Percentiles rank a stretch among this genome's conserved stretches.
Evolutionary conservation across 805 yeast genomes (phyloP).

Genomic region (Candida insectalens): DNA sequence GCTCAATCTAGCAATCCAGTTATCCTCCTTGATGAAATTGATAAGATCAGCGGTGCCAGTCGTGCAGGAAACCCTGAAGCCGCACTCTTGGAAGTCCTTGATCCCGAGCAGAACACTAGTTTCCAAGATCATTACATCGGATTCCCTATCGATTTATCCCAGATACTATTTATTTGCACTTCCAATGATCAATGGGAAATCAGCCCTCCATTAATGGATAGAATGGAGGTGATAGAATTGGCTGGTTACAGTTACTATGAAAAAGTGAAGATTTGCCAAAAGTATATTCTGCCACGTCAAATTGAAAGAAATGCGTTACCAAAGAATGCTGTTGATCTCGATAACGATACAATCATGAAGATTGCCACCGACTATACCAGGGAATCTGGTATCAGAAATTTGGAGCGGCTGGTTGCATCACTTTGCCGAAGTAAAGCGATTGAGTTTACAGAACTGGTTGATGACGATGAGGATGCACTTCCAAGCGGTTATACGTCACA

Average conservation of each 20-base stretch:
- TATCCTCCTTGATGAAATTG: slow-evolving; percentile 76
- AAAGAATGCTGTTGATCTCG: slow-evolving; percentile 32
- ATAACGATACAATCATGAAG: slow-evolving; percentile 45
- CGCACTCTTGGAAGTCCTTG: slow-evolving; percentile 78
- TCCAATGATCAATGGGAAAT: slow-evolving; percentile 69
- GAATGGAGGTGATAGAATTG: slow-evolving; percentile 74
- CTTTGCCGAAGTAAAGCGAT: slow-evolving; percentile 79
- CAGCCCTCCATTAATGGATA: slow-evolving; percentile 69
- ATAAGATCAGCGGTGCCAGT: slow-evolving; percentile 35
- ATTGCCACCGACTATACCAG: slow-evolving; percentile 65
- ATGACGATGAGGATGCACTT: slow-evolving; percentile 15
- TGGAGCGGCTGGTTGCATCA: slow-evolving; percentile 67
- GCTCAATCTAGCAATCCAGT: slow-evolving; percentile 77
- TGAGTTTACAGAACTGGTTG: slow-evolving; percentile 36
- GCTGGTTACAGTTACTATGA: slow-evolving; percentile 76
- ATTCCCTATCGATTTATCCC: slow-evolving; percentile 76
- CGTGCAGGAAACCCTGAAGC: slow-evolving; percentile 77
- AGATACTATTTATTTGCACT: slow-evolving; percentile 75
- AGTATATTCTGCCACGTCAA: slow-evolving; percentile 69
- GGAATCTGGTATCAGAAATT: slow-evolving; percentile 78
- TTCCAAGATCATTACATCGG: slow-evolving; percentile 81
- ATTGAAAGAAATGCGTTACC: slow-evolving; percentile 55
- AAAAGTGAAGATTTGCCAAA: slow-evolving; percentile 61
- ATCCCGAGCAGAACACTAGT: slow-evolving; percentile 76
- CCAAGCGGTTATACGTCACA: slow-evolving; percentile 25